Base-by-base conservation (phyloP, 2,329 filamentous ascomycete species). In the Phialophora chinensis region DNA sequence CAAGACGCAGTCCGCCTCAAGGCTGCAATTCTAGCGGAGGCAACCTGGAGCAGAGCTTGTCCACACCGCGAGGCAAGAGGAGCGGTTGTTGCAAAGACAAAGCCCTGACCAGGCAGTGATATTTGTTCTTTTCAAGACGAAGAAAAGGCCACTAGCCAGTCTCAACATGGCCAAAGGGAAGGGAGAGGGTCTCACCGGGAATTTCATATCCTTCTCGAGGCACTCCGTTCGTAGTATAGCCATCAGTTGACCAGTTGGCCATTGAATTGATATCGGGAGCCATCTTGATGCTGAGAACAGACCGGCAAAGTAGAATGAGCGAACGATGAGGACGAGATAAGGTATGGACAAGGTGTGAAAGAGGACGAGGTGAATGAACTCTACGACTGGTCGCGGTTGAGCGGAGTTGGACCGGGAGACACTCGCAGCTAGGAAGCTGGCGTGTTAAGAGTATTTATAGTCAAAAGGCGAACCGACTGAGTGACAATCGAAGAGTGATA, bases 191-290 rank as follows among this genome's bases (percentile, higher is more conserved):
- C 67, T 65, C 27, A 69, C 67, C 67, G 14, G 71, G 71, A 31
- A 73, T 73, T 1, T 86, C 84, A 1, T 88, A 85, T 17, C 82
- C 78, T 23, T 61, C 60, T 14, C 86, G 86, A 2, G 78, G 75
- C 0, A 82, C 73, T 0, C 80, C 78, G 68, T 84, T 84, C 0
- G 73, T 70, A 4, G 75, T 75, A 67, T 77, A 78, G 8, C 74
- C 74, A 7, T 77, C 76, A n/a, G 71, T 73, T n/a, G 70, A 42
- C 62, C 63, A 71, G 17, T 69, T 65, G 38, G 69, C 65, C 60
- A 71, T 63, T 12, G 65, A 33, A 54, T 72, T 69, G 62, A 73
- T 72, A 61, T 73, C 71, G 12, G 71, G 71, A 10, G 71, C 71
- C 71, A 73, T 73, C 11, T 20, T 62, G 35, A 10, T 58, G 11